Evolutionary conservation across 2,329 filamentous ascomycete genomes (phyloP), one percentile per base, ranked within the genome.

Genomic region (Monosporascus sp.): DNA sequence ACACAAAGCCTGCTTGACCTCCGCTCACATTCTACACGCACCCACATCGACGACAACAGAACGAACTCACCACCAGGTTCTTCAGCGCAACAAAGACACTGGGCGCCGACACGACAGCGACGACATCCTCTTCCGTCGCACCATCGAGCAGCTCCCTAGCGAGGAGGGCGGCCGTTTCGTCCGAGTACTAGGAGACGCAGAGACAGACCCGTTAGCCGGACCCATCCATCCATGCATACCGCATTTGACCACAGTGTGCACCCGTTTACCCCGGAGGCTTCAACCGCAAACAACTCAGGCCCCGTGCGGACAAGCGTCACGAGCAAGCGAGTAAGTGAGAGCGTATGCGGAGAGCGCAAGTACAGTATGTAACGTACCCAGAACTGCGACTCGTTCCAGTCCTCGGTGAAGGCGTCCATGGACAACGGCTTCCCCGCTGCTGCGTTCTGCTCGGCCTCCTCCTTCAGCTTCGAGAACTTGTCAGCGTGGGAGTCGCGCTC

Each of bases 371-470:
- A 22, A 66, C 76, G 39, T 75, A 89, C 85, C 89, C 89, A 94
- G 65, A 94, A 94, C 70, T 93, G 89, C 57, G 82, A 87, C 64
- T 87, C 81, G 65, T 92, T 89, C 89, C 89, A 94, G 69, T 93
- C 86, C 70, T 93, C 89, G 1, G 77, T 77, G 63, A 93, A 94
- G 1, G 80, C 74, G 31, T 88, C 82, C 81, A 93, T 93, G 17
- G 73, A 75, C 51, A 80, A 57, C 39, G 68, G 66, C 35, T 59
- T 47, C n/a, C 17, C 24, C 39, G 27, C 38, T 11, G 27, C 50
- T 14, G 9, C 7, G 70, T 70, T 48, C 47, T 79, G 73, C 64
- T 88, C 85, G 1, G 84, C 82, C 37, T 77, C 74, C 11, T 74
- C 72, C 69, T 85, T 85, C 50, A 93, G 74, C 57, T 83, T 78